Conservation (phyloP, 2,329 filamentous ascomycete species). For the Botryotinia globosa region DNA sequence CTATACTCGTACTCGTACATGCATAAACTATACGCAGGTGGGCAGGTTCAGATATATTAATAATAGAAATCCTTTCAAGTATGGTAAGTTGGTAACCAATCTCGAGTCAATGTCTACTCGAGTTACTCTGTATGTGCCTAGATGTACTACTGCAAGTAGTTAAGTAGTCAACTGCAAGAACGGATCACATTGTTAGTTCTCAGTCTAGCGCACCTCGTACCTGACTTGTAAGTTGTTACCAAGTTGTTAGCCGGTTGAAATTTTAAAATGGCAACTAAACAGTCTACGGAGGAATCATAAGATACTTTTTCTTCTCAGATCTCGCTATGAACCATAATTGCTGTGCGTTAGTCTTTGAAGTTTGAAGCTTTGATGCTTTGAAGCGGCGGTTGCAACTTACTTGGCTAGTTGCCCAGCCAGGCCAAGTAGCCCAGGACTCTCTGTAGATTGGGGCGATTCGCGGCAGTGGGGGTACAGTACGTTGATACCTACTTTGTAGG, state of each 20-base stretch:
- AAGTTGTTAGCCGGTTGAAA: neutral
- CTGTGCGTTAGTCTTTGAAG: neutral
- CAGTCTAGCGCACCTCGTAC: neutral
- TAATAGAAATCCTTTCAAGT: neutral
- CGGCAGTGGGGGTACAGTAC: neutral
- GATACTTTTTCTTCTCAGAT: constrained; percentile 4
- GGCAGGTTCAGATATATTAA: neutral
- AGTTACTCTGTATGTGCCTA: neutral
- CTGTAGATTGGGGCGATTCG: neutral
- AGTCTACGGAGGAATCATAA: neutral
- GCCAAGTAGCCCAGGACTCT: neutral
- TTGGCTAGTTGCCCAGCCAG: neutral
- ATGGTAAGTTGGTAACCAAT: neutral
- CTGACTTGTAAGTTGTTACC: too few relatives aligned
- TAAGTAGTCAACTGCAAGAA: neutral
- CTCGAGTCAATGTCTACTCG: neutral
- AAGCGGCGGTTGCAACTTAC: neutral
- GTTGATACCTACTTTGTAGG: neutral
- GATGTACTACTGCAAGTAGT: neutral
- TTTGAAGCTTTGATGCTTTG: constrained; percentile 1
- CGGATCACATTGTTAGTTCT: neutral
- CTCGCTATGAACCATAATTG: constrained; percentile 1
- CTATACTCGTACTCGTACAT: too few relatives aligned
- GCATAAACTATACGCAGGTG: neutral
- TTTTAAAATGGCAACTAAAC: neutral